Base-by-base conservation (phyloP, 768 basidiomycete genomes). In the Leccinum variicolor region DNA sequence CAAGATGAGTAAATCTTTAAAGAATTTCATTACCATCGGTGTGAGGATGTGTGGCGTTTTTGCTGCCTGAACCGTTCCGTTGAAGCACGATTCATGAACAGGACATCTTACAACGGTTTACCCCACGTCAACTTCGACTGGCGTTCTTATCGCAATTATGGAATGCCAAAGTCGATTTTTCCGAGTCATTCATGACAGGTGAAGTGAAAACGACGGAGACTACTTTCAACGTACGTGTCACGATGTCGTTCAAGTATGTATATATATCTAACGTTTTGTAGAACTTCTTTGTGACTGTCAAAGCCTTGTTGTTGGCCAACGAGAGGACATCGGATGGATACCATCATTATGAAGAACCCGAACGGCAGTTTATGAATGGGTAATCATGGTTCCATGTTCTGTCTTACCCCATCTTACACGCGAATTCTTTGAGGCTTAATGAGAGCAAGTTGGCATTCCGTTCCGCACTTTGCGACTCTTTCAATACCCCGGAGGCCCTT, bases 1-100 rank as follows among this genome's bases (percentile, higher is more conserved):
- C 57, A 99, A 99, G 75, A 99, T 99, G 97, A 94, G 92, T 77
- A 99, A 99, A 75, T 95, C 93, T 10, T 75, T 99, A 61, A 99
- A 99, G 74, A 99, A 99, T 69, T 99, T 98, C 70, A 97, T 98
- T 66, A 98, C 97, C 7, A 97, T 99, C 56, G 87, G 91, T 65
- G 90, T 91, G 67, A 71, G 87, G 87, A 66, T 41, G 8, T 15
- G 11, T n/a, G 28, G 23, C 29, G n/a, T 50, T 55, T 36, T 46
- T 50, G 50, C 31, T 17, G n/a, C 7, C 47, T 39, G 10, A 58
- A 28, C 41, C 23, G 49, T 31, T 25, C 45, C 25, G 39, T 48
- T 61, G 10, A 67, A 43, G 11, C 33, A 41, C n/a, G 17, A 43
- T 54, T 50, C 52, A 36, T 33, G 53, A 62, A 34, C 69, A 95